Conservation (phyloP, 2,329 filamentous ascomycete species). For the Aspergillus sojae region DNA sequence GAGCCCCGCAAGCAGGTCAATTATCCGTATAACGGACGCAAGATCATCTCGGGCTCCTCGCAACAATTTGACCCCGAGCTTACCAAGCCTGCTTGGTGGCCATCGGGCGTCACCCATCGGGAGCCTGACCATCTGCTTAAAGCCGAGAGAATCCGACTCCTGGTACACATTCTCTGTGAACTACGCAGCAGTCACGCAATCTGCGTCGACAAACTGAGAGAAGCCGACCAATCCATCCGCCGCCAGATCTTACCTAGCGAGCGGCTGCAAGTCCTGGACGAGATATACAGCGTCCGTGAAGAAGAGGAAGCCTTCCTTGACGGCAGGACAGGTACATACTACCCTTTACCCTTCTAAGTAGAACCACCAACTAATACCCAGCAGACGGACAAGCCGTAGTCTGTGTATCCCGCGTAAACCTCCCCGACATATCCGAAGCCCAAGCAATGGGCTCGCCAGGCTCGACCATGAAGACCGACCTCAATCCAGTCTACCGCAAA, state of each 20-base stretch:
- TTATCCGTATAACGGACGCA: slow-evolving; percentile 40
- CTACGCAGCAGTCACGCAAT: slow-evolving; percentile 36
- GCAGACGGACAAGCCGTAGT: slow-evolving; percentile 30
- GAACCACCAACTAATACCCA: not conserved
- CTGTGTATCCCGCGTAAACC: slow-evolving; percentile 30
- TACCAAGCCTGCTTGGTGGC: slow-evolving; percentile 41
- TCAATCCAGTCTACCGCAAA: slow-evolving; percentile 17
- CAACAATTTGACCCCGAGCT: slow-evolving; percentile 36
- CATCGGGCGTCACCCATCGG: slow-evolving; percentile 32
- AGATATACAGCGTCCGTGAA: slow-evolving; percentile 38
- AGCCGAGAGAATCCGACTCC: slow-evolving; percentile 31
- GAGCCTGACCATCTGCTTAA: slow-evolving; percentile 40
- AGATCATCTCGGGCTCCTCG: slow-evolving; percentile 31
- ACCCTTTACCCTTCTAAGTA: not conserved
- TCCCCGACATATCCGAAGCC: slow-evolving; percentile 28
- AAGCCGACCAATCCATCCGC: slow-evolving; percentile 38
- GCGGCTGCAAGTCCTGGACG: slow-evolving; percentile 34
- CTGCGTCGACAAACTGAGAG: slow-evolving; percentile 35
- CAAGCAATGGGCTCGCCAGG: slow-evolving; percentile 21
- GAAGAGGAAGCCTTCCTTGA: slow-evolving; percentile 36
- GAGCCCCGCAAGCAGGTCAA: slow-evolving; percentile 42
- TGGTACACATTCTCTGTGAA: slow-evolving; percentile 39
- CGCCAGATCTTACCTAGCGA: slow-evolving; percentile 34
- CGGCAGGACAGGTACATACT: slow-evolving; percentile 31
- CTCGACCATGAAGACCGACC: slow-evolving; percentile 13